phyloP scores from a whole-genome alignment of 768 basidiomycete species.

The Russula ochroleuca region DNA sequence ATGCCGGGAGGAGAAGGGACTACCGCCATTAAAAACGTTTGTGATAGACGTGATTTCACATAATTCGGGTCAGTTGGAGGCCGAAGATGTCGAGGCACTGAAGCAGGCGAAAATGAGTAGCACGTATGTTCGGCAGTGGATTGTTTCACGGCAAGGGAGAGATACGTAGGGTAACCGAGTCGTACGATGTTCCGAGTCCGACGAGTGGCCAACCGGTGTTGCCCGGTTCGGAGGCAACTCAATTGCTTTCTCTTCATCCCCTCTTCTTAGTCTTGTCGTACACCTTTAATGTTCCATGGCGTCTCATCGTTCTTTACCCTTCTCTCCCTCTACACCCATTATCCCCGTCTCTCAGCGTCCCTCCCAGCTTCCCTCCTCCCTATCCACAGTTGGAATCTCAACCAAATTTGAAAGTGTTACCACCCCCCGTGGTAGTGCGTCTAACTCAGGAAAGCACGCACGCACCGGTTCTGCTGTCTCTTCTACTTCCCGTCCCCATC shows the following conservation, averaged over 20 bases:
- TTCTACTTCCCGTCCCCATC: slow-evolving; percentile 20
- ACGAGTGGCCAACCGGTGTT: background rate
- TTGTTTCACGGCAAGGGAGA: slow-evolving; percentile 38
- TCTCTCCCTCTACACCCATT: slow-evolving; percentile 24
- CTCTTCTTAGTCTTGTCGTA: background rate
- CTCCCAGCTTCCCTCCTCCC: slow-evolving; percentile 26
- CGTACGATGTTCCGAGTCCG: background rate
- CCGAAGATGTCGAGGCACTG: slow-evolving; percentile 62
- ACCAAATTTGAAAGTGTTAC: slow-evolving; percentile 21
- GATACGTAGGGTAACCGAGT: background rate
- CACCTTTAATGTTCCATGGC: slow-evolving; percentile 17
- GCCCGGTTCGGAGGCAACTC: background rate
- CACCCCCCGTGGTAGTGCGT: slow-evolving; percentile 9
- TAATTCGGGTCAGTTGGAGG: slow-evolving; percentile 52
- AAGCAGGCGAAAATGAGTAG: slow-evolving; percentile 90
- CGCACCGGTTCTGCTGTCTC: slow-evolving; percentile 25
- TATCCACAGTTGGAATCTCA: slow-evolving; percentile 27
- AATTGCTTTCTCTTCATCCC: background rate
- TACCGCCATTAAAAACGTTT: slow-evolving; percentile 62
- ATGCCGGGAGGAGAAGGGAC: slow-evolving; percentile 48
- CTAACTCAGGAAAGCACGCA: slow-evolving; percentile 11
- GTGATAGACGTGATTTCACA: slow-evolving; percentile 89
- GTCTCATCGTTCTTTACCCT: slow-evolving; percentile 29
- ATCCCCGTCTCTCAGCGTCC: slow-evolving; percentile 25
- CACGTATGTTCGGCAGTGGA: slow-evolving; percentile 88